Conservation (phyloP, 352 stramenopile genomes). For the Elongisporangium senticosum region DNA sequence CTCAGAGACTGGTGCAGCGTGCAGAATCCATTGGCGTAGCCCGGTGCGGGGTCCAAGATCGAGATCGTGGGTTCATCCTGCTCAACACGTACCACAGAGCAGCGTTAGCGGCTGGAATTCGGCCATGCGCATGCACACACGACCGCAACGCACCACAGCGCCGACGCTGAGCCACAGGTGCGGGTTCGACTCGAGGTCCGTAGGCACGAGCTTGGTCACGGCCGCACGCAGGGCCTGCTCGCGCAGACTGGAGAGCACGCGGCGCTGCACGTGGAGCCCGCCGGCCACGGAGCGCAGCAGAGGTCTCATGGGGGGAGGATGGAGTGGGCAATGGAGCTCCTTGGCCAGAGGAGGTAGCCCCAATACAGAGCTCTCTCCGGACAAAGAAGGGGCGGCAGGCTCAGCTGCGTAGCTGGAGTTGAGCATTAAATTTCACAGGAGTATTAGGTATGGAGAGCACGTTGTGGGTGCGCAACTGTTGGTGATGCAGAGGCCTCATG, state of each 20-base stretch:
- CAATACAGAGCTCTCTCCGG: neutral
- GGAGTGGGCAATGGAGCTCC: neutral
- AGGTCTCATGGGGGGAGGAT: neutral
- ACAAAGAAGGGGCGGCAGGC: neutral
- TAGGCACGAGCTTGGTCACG: conserved; percentile 41
- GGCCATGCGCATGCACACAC: neutral
- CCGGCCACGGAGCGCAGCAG: neutral
- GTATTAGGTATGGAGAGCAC: neutral
- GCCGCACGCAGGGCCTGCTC: conserved; percentile 59
- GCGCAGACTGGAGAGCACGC: conserved; percentile 47
- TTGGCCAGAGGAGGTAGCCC: neutral
- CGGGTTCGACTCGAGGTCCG: conserved; percentile 71
- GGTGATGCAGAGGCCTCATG: neutral
- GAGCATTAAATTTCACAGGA: neutral
- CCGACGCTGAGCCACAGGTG: conserved; percentile 78
- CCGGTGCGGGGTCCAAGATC: conserved; percentile 62
- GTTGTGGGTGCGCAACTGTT: neutral
- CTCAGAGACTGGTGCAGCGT: conserved; percentile 28
- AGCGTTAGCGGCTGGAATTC: neutral
- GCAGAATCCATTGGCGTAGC: conserved; percentile 43
- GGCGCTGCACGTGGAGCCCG: conserved; percentile 3
- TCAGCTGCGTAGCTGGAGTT: neutral
- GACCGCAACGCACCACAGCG: conserved; percentile 50
- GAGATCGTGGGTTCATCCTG: conserved; percentile 82
- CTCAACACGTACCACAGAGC: neutral